Base-by-base conservation (phyloP, 441 rosid species). In the Hura crepitans region DNA sequence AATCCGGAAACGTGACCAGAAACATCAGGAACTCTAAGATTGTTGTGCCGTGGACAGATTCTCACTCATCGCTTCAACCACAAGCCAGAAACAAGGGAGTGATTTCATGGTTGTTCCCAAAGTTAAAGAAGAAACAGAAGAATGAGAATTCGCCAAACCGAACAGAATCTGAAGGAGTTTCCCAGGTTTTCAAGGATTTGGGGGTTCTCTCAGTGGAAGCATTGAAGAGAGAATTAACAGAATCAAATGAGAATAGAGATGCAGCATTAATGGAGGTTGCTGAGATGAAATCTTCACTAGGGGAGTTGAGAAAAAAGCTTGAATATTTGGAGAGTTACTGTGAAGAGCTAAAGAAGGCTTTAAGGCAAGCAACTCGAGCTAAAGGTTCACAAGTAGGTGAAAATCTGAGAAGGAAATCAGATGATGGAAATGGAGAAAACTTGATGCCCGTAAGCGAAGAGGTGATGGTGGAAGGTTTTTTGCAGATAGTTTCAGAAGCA, bases 401-500 rank as follows among this genome's bases (percentile, higher is more conserved):
- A 64, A 80, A 70, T 76, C 75, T 80, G 47, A 84, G 81, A 69
- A 85, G 79, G 61, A 82, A 81, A 67, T 56, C 79, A 11, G 51
- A 69, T 35, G 79, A 78, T 59, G 81, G 47, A 42, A 74, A 72
- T 2, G 80, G 42, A 43, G 84, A 78, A 57, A 78, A 58, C 43
- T 25, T 63, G 75, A 87, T 89, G 89, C 95, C 96, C 2, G 96
- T 93, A n/a, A 88, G 80, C 53, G 93, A 90, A 66, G 97, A 94
- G 45, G 96, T 81, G 60, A 90, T 89, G 97, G 87, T 84, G 42
- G 99, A 92, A 72, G 93, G 90, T 5, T 94, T 94, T 81, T 79
- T 92, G 79, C 97, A 94, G 83, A 84, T 91, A 25, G 99, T 90
- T 65, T 89, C 97, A 0, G 99, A 94, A 81, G 86, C 99, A 66